Evolutionary conservation across 225 moss, liverwort and hornwort species (phyloP).

Genomic region (Lunularia cruciata): DNA sequence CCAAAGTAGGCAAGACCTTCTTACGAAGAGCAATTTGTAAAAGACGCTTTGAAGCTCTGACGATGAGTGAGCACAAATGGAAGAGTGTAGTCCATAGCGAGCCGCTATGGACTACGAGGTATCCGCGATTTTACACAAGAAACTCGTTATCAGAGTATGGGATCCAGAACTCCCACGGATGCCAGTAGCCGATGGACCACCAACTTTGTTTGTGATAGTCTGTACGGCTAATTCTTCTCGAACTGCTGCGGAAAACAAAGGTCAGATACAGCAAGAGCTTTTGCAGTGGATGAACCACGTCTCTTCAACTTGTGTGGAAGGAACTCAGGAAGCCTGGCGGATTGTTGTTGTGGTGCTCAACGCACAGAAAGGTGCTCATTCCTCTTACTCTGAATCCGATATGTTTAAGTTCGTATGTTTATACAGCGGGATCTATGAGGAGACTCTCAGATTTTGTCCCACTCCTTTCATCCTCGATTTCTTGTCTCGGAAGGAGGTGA

Average conservation of each 20-base stretch:
- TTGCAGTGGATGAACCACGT: constrained; percentile 7
- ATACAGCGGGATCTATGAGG: not conserved
- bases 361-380: not conserved
- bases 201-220: not conserved
- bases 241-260: not conserved
- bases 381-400: not conserved
- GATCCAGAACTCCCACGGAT: not conserved
- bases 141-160: not conserved
- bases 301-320: not conserved
- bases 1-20: not conserved
- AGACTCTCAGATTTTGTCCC: not conserved
- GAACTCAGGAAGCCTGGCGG: not conserved
- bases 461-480: constrained; percentile 3
- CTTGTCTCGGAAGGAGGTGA: not conserved
- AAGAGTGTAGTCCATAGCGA: not conserved
- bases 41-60: not conserved
- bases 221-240: not conserved
- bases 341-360: constrained; percentile 4
- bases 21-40: constrained; percentile 1
- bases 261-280: constrained; percentile 1
- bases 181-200: not conserved
- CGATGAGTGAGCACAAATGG: not conserved
- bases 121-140: not conserved
- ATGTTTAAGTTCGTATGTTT: not conserved
- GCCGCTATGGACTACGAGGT: not conserved